Conservation (phyloP, 129 eudicot species). For the Apium graveolens region DNA sequence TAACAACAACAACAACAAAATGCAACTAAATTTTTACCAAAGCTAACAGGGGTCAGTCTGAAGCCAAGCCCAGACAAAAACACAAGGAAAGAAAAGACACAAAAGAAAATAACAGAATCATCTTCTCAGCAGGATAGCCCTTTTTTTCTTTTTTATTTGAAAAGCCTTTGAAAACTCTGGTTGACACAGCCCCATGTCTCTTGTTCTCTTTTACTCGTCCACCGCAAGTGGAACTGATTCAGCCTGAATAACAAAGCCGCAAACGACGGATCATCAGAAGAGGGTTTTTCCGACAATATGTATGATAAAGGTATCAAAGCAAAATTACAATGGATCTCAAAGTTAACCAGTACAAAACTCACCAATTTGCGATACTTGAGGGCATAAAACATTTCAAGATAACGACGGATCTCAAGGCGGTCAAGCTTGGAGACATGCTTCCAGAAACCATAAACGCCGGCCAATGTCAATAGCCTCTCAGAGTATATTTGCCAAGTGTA, state of each 20-base stretch:
- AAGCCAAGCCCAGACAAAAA: background rate
- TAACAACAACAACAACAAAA: background rate
- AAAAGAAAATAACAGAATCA: background rate
- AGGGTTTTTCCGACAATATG: background rate
- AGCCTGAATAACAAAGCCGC: slow-evolving; percentile 37
- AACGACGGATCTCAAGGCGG: slow-evolving; percentile 62
- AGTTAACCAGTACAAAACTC: background rate
- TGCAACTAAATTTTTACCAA: background rate
- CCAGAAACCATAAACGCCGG: slow-evolving; percentile 74
- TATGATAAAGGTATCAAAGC: background rate
- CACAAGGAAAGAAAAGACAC: background rate
- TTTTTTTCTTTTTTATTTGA: background rate
- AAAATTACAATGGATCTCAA: background rate
- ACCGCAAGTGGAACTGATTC: slow-evolving; percentile 70
- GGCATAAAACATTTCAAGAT: slow-evolving; percentile 73
- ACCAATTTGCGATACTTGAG: slow-evolving; percentile 60
- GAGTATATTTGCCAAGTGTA: slow-evolving; percentile 83
- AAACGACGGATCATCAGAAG: background rate
- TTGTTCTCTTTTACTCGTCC: slow-evolving; percentile 26
- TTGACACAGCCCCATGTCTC: background rate
- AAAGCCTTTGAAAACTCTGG: background rate
- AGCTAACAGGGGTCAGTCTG: background rate
- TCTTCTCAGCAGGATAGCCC: background rate
- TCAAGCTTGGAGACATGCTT: slow-evolving; percentile 56
- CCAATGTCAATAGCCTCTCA: slow-evolving; percentile 53